Evolutionary conservation across 164 flowering plant genomes (phyloP), one percentile per base, ranked within the genome.

Genomic region (Cinnamomum chago): DNA sequence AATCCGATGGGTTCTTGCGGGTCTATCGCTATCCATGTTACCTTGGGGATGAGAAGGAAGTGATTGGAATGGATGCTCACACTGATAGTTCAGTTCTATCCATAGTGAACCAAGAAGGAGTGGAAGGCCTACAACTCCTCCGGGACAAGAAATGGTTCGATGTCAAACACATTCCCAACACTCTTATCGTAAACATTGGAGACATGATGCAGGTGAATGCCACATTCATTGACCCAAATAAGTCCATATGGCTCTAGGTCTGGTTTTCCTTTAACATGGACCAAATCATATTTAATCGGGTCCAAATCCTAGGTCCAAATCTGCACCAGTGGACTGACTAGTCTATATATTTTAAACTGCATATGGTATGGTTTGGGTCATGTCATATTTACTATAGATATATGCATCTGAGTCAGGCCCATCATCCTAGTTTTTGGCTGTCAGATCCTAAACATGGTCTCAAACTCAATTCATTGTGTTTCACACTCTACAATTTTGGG

Each of bases 161-260:
- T 25, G 87, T 89, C 1, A 52, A 77, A 3, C 94, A 89, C 1
- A 50, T 86, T 20, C 62, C 86, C 22, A 64, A 79, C 73, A 80
- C 90, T 0, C 84, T 92, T 3, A 74, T 92, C 14, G 83, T 92
- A 82, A 88, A 91, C 70, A 73, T 92, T 22, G 97, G 97, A 25
- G 96, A 90, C 64, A 88, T 91, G 97, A 79, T 88, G 88, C 96
- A 92, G 94, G 97, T 92, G 18, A 12, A 68, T n/a, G 13, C 25
- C 13, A 58, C 2, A 23, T 50, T 20, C 33, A 30, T 30, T 30
- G 35, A 30, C 35, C 35, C 62, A 24, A 18, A 65, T 65, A 6
- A 17, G 22, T 17, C 62, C 18, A 58, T 58, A n/a, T n/a, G 22
- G 22, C 14, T 58, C 14, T 58, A 0, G 22, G n/a, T 17, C 18